A percentile compares a stretch with the other conserved stretches of the same genome.
Evolutionary conservation across 1,284 basidiomycete genomes (phyloP).

Genomic region (Cystobasidium pallidum): DNA sequence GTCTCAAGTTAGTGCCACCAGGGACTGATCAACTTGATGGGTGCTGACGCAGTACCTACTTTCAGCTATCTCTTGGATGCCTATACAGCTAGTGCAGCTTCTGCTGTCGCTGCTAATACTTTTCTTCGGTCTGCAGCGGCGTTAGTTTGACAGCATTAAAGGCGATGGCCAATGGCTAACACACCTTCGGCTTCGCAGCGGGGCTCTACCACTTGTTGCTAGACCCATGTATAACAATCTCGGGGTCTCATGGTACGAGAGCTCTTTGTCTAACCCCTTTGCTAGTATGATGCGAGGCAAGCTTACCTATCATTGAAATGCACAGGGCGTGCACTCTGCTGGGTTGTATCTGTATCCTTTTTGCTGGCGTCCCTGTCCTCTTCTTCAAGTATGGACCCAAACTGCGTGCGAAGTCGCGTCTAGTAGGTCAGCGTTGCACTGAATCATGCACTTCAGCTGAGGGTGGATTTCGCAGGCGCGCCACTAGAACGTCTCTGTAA

Average conservation of each 20-base stretch:
- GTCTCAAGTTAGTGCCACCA: conserved; percentile 49
- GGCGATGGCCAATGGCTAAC: conserved; percentile 50
- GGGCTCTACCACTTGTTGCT: conserved; percentile 56
- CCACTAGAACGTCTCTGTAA: not conserved
- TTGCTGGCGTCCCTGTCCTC: conserved; percentile 42
- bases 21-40: not conserved
- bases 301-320: not conserved
- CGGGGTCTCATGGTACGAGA: conserved; percentile 54
- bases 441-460: not conserved
- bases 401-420: conserved; percentile 25
- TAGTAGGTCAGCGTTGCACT: conserved; percentile 13
- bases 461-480: not conserved
- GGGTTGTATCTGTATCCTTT: conserved; percentile 53
- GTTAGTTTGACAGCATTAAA: too few species aligned
- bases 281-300: not conserved
- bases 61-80: conserved; percentile 44
- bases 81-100: conserved; percentile 44
- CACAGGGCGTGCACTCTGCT: conserved; percentile 54
- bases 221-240: conserved; percentile 57
- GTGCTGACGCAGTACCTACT: not conserved
- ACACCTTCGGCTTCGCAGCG: conserved; percentile 51
- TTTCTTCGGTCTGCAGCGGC: conserved; percentile 58
- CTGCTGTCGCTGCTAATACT: conserved; percentile 56
- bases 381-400: conserved; percentile 34
- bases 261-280: not conserved